Conservation (phyloP, 176 grass and related monocot species). For the Paspalum notatum region DNA sequence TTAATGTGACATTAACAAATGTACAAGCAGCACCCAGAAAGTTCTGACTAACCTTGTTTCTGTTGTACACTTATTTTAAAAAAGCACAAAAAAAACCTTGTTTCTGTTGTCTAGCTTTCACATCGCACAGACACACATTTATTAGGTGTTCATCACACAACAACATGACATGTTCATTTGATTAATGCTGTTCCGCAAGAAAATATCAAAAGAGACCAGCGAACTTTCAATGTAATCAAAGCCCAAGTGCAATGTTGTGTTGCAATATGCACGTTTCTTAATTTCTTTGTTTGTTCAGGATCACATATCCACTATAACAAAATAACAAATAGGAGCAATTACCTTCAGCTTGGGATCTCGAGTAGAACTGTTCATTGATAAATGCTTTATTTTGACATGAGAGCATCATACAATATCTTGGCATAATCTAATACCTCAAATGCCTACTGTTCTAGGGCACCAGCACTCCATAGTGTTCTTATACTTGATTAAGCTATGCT, state of each 20-base stretch:
- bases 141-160: neutral
- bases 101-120: slow-evolving; percentile 22
- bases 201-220: neutral
- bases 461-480: neutral
- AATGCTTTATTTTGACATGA: slow-evolving; percentile 20
- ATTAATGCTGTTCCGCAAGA: neutral
- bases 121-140: neutral
- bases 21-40: neutral
- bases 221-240: neutral
- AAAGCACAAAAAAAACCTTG: neutral
- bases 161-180: neutral
- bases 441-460: slow-evolving; percentile 2
- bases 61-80: neutral
- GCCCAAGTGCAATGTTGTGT: neutral
- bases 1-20: neutral
- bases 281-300: neutral
- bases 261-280: neutral
- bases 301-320: neutral
- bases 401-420: neutral
- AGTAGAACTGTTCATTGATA: neutral
- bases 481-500: slow-evolving; percentile 19
- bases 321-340: neutral
- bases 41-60: slow-evolving; percentile 23
- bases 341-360: slow-evolving; percentile 1
- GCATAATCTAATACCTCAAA: slow-evolving; percentile 19